phyloP scores from a whole-genome alignment of 2,329 filamentous ascomycete species.

The Venturia aucupariae region DNA sequence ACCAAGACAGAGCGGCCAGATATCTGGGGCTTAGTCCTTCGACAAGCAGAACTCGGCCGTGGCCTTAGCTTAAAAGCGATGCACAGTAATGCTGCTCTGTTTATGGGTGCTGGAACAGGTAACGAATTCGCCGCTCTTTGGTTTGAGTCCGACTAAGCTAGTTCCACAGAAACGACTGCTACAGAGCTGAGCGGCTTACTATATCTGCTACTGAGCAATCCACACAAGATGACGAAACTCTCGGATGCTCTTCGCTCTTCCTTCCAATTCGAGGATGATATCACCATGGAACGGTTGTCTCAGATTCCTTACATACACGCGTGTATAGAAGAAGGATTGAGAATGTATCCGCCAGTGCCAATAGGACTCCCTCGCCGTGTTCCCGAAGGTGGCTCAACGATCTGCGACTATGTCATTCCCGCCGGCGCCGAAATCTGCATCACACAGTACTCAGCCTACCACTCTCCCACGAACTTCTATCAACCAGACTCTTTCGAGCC shows the following conservation, averaged over 20 bases:
- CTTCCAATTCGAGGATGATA: slow-evolving; percentile 7
- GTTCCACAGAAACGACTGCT: slow-evolving; percentile 34
- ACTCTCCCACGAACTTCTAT: slow-evolving; percentile 25
- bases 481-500: slow-evolving; percentile 27
- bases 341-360: slow-evolving; percentile 38
- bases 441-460: slow-evolving; percentile 11
- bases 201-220: slow-evolving; percentile 27
- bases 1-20: slow-evolving; percentile 25
- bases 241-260: slow-evolving; percentile 23
- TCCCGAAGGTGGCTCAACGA: slow-evolving; percentile 27
- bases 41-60: slow-evolving; percentile 23
- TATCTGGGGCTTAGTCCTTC: slow-evolving; percentile 32
- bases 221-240: slow-evolving; percentile 22
- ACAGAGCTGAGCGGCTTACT: slow-evolving; percentile 31
- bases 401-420: slow-evolving; percentile 31
- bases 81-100: slow-evolving; percentile 27
- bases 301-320: slow-evolving; percentile 34
- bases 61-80: slow-evolving; percentile 28
- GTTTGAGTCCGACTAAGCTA: neutral
- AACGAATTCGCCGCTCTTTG: neutral
- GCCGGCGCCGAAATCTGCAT: neutral
- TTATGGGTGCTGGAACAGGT: slow-evolving; percentile 32
- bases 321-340: slow-evolving; percentile 36
- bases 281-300: slow-evolving; percentile 1
- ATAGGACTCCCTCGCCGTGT: slow-evolving; percentile 31